Base-by-base conservation (phyloP, 306 rosid species). In the Glycine latifolia region DNA sequence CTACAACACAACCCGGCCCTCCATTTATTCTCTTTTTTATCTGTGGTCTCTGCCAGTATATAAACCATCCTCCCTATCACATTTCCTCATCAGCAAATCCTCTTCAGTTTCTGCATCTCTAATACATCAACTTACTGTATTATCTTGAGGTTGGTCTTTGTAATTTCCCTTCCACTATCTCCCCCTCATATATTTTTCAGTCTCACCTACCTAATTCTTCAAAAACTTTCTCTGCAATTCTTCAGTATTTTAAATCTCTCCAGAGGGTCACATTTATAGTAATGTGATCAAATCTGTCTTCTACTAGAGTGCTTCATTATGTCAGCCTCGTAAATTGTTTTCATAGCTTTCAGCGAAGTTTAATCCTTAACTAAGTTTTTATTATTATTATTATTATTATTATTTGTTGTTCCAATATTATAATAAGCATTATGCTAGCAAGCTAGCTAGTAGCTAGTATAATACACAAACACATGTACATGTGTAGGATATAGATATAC, bases 1-100 rank as follows among this genome's bases (percentile, higher is more conserved):
- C 81, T 88, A 79, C 91, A 87, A 79, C 92, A 79, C 91, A 87
- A 79, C 92, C 86, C 89, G 67, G 73, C 88, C 88, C 89, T 89
- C 90, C 85, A 87, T 82, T 90, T 90, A 89, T 83, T 90, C 92
- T 88, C 93, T 86, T 79, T 88, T 88, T 84, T 26, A 1, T 59
- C 80, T 78, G 69, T 76, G 88, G 26, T 79, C 89, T 83, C 73
- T 84, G 56, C 56, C 67, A 77, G 68, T 91, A 91, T 94, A 92
- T 94, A 95, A 89, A 86, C 87, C 84, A 81, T 73, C 71, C 65
- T 5, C 59, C 68, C 47, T 55, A 58, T 61, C 91, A 79, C 86
- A 59, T 86, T 81, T 85, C 82, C 81, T 89, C 91, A 87, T 84
- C 87, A 89, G 41, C 16, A 81, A 44, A 59, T 79, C 39, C 78